Conservation (phyloP, 176 grass and related monocot genomes). For the Zizania latifolia region DNA sequence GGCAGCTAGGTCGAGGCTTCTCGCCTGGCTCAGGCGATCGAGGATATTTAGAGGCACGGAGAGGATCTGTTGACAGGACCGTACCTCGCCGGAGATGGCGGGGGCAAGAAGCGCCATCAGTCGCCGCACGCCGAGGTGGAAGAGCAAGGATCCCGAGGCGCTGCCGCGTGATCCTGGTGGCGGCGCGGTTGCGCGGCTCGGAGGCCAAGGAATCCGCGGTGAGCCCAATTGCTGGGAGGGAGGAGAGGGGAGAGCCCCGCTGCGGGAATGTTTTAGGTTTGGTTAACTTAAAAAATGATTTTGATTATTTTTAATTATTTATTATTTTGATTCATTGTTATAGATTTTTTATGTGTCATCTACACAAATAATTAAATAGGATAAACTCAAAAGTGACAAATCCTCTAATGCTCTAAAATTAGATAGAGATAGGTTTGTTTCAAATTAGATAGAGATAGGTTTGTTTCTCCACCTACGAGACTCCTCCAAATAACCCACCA, state of each 20-base stretch:
- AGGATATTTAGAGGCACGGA: constrained; percentile 3
- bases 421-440: too few species aligned
- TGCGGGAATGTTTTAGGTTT: too few species aligned
- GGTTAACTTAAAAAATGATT: too few species aligned
- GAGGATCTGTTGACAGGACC: not conserved
- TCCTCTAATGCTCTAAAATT: too few species aligned
- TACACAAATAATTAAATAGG: too few species aligned
- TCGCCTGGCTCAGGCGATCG: not conserved
- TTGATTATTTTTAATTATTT: too few species aligned
- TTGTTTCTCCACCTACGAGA: too few species aligned
- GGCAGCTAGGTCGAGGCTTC: not conserved
- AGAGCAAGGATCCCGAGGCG: not conserved
- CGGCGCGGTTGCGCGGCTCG: constrained; percentile 2
- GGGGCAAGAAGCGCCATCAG: constrained; percentile 45
- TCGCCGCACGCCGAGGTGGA: not conserved
- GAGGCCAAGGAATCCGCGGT: constrained; percentile 20
- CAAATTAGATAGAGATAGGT: too few species aligned
- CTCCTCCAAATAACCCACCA: too few species aligned
- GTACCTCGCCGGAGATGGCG: constrained; percentile 53
- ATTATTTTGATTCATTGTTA: too few species aligned
- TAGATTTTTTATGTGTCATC: too few species aligned
- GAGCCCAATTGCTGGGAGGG: not conserved
- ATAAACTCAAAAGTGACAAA: too few species aligned
- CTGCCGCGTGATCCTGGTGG: not conserved
- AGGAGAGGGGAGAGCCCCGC: not conserved